These are phyloP conservation scores for Chalciporus sphaerocephalus DNA, from an alignment of 768 basidiomycete genomes.

Conservation along the genomic window DNA sequence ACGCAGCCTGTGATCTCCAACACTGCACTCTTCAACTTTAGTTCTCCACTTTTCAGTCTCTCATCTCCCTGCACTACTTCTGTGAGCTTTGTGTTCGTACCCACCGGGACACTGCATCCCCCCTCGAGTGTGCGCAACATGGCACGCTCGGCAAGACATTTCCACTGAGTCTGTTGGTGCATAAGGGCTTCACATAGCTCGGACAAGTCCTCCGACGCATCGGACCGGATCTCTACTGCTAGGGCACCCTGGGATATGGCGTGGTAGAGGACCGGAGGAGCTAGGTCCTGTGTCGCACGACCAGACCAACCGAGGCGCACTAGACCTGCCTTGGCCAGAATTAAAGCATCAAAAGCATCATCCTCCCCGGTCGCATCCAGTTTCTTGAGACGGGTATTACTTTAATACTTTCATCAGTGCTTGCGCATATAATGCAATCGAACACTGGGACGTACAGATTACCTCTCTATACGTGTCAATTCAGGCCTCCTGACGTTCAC, in stretches of 20 bases:
- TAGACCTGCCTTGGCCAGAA: conserved; percentile 92
- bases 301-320: conserved; percentile 70
- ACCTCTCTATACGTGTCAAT: conserved; percentile 54
- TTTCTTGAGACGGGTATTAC: conserved; percentile 88
- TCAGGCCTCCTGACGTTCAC: conserved; percentile 4
- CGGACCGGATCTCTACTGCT: conserved; percentile 74
- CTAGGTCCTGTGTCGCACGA: conserved; percentile 72
- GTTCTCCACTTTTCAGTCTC: conserved; percentile 29
- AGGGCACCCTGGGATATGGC: conserved; percentile 96
- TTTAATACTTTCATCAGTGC: conserved; percentile 27
- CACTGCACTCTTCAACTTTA: conserved; percentile 30
- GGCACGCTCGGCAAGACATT: conserved; percentile 79
- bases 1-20: conserved; percentile 78
- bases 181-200: conserved; percentile 64
- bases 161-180: conserved; percentile 75
- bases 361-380: conserved; percentile 66
- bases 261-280: conserved; percentile 71
- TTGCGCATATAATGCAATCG: conserved; percentile 1
- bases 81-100: conserved; percentile 56
- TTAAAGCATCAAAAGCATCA: conserved; percentile 78
- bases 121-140: conserved; percentile 89
- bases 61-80: conserved; percentile 29
- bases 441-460: conserved; percentile 61
- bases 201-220: conserved; percentile 54
- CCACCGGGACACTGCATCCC: conserved; percentile 96